phyloP scores from a whole-genome alignment of 352 stramenopile genomes.

The Pythium insidiosum region DNA sequence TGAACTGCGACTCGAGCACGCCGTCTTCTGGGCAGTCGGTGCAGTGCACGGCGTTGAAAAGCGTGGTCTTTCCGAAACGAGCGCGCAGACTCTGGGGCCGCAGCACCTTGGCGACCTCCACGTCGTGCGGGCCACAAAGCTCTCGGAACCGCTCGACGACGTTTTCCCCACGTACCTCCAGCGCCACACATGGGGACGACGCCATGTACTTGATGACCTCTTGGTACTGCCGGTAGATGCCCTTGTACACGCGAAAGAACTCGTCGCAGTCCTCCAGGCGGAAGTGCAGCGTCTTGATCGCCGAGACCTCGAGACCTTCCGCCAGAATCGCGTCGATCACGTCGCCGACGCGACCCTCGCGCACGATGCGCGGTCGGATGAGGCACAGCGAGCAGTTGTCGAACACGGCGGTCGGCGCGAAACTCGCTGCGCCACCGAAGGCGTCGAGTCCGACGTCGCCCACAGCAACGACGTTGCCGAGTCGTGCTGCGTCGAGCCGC shows the following conservation, averaged over 20 bases:
- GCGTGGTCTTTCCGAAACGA: conserved; percentile 73
- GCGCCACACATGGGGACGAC: conserved; percentile 72
- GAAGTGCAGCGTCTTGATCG: conserved; percentile 80
- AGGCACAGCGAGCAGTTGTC: conserved; percentile 64
- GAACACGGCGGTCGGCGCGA: conserved; percentile 43
- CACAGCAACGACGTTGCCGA: conserved; percentile 14
- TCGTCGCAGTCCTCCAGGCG: conserved; percentile 74
- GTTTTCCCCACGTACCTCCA: conserved; percentile 87
- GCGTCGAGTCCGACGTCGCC: conserved; percentile 16
- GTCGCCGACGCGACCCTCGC: conserved; percentile 50
- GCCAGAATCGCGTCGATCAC: conserved; percentile 77
- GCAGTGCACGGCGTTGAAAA: conserved; percentile 90
- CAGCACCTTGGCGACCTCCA: conserved; percentile 86
- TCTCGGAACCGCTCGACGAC: conserved; percentile 72
- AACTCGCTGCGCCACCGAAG: not conserved
- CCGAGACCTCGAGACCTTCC: conserved; percentile 85
- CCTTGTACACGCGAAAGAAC: conserved; percentile 88
- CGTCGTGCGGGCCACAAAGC: conserved; percentile 83
- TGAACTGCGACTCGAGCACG: conserved; percentile 84
- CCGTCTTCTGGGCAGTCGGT: conserved; percentile 90
- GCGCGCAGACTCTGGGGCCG: conserved; percentile 79
- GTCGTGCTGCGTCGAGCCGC: conserved; percentile 11
- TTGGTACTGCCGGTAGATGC: conserved; percentile 62
- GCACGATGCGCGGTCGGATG: conserved; percentile 46
- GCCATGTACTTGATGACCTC: conserved; percentile 90